These are phyloP conservation scores for Malassezia globosa DNA, from an alignment of 1,284 basidiomycete genomes.

Conservation along the genomic window DNA sequence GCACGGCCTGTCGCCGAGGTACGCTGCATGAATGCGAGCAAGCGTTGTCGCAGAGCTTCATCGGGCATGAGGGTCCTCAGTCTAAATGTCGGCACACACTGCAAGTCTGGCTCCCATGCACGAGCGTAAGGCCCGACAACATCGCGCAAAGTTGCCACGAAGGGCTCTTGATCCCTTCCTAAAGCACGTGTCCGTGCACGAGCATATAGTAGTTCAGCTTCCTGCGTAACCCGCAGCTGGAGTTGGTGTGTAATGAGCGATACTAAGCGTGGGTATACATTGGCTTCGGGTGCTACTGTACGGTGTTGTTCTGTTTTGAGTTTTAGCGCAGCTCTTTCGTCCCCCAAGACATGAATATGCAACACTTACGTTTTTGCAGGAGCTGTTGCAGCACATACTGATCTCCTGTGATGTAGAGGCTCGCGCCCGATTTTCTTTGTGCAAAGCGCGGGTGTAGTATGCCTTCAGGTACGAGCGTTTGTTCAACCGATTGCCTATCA, in stretches of 20 bases:
- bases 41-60: not conserved
- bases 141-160: not conserved
- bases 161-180: not conserved
- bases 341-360: no score
- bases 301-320: slow-evolving; percentile 6
- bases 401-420: slow-evolving; percentile 12
- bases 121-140: not conserved
- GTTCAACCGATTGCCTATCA: not conserved
- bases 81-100: not conserved
- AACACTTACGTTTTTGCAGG: slow-evolving; percentile 6
- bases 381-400: slow-evolving; percentile 8
- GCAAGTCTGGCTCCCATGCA: not conserved
- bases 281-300: slow-evolving; percentile 4
- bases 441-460: slow-evolving; percentile 19
- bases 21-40: not conserved
- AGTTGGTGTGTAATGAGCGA: slow-evolving; percentile 15
- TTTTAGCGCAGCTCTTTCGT: no score
- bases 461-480: slow-evolving; percentile 13
- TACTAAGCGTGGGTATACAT: not conserved
- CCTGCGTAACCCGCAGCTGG: slow-evolving; percentile 16
- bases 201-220: slow-evolving; percentile 13
- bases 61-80: not conserved
- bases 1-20: not conserved
- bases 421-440: slow-evolving; percentile 4
- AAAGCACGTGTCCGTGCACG: slow-evolving; percentile 3